Evolutionary conservation across 2,329 filamentous ascomycete genomes (phyloP).

Genomic region (Aspergillus tamarii): DNA sequence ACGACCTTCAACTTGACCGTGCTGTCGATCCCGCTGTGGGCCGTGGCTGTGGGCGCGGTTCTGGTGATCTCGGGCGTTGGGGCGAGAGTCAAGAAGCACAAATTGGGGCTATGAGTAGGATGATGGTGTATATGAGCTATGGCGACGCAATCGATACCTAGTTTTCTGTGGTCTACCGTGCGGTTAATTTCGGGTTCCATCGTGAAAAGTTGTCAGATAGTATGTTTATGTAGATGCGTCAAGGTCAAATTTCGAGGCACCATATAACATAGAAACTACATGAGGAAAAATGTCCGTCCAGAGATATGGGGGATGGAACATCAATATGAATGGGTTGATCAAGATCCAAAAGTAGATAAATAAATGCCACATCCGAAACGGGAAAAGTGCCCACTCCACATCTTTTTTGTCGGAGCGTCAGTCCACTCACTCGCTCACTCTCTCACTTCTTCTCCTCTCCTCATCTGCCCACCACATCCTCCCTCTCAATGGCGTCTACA

Average conservation of each 20-base stretch:
- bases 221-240: background rate
- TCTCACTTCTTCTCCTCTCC: conserved; percentile 10
- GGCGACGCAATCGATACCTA: background rate
- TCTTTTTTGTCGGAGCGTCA: conserved; percentile 7
- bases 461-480: background rate
- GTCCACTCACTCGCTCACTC: background rate
- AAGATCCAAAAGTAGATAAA: conserved; percentile 32
- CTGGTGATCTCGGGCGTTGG: conserved; percentile 73
- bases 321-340: background rate
- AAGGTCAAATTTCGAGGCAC: too few species aligned
- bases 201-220: background rate
- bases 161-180: background rate
- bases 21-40: conserved; percentile 76
- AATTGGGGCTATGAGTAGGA: conserved; percentile 62
- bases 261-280: background rate
- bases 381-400: conserved; percentile 18
- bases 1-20: conserved; percentile 73
- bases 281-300: background rate
- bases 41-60: conserved; percentile 65
- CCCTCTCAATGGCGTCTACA: conserved; percentile 27
- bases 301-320: background rate
- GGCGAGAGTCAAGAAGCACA: conserved; percentile 78
- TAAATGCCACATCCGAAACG: conserved; percentile 9
- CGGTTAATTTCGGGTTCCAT: background rate
- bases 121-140: background rate